Evolutionary conservation across 2,329 filamentous ascomycete genomes (phyloP), one percentile per base, ranked within the genome.

Genomic region (Neofusicoccum cordaticola): DNA sequence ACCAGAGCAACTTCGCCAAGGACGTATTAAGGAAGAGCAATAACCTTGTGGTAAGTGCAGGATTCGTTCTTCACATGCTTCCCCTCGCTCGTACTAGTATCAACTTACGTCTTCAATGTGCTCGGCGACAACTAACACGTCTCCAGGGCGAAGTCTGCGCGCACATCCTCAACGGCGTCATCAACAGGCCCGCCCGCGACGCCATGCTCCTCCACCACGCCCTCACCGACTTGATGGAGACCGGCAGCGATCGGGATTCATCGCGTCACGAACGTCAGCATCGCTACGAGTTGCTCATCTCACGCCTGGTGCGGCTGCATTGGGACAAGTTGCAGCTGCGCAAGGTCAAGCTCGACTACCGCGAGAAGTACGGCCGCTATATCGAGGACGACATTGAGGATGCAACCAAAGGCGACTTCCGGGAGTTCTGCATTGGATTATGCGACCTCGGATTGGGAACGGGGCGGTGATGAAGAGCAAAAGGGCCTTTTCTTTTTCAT

Each of bases 141-240:
- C 37, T 13, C 7, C 70, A 97, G 93, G 95, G 95, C 68, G 95
- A 99, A 80, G 88, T 96, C 19, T 87, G 98, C 42, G 92, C 93
- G 0, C 95, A 98, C 78, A 92, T 98, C 70, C 89, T 99, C 73
- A 97, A 98, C 79, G 95, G 95, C 72, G 88, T 96, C 65, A 96
- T 98, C 81, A 98, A 98, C 80, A 91, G 91, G 66, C 93, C 95
- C 5, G 92, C 96, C 67, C 91, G 95, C 63, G 95, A 98, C 76
- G 92, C 94, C 2, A 85, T 97, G 42, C 88, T 98, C 2, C 83
- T 99, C 1, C 89, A 96, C 77, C 95, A 98, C 80, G 94, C 95
- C 1, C 87, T 98, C 68, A 73, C 75, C 62, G 90, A 88, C 19
- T 78, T 83, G 35, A 77, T 78, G 62, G 76, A 78, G 15, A 71